These are phyloP conservation scores for Saturnispora hagleri DNA, from an alignment of 805 yeast genomes.

Conservation along the genomic window DNA sequence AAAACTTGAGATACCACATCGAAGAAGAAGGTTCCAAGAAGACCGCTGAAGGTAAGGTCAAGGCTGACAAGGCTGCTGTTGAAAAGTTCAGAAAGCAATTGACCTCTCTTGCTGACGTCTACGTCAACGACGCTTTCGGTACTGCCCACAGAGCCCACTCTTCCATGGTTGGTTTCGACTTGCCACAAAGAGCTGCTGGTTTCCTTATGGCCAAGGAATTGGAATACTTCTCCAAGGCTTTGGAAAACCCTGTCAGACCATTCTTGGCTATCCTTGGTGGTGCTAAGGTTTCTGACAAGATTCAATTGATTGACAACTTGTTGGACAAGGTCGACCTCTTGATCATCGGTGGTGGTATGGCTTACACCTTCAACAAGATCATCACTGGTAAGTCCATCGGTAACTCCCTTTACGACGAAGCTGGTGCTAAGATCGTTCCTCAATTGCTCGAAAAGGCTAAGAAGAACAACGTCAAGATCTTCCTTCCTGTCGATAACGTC, in stretches of 20 bases:
- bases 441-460: constrained; percentile 91
- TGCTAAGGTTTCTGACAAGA: constrained; percentile 98
- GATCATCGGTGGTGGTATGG: constrained; percentile 99
- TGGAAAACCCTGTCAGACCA: constrained; percentile 96
- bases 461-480: constrained; percentile 87
- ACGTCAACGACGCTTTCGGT: constrained; percentile 97
- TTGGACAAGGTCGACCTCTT: constrained; percentile 91
- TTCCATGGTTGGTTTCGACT: constrained; percentile 95
- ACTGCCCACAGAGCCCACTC: constrained; percentile 99
- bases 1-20: constrained; percentile 96
- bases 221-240: constrained; percentile 94
- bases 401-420: constrained; percentile 83
- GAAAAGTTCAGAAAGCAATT: constrained; percentile 81
- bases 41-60: constrained; percentile 78
- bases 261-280: constrained; percentile 99
- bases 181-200: constrained; percentile 96
- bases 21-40: constrained; percentile 94
- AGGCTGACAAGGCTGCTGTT: constrained; percentile 83
- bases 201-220: constrained; percentile 97
- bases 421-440: constrained; percentile 93
- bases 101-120: constrained; percentile 91
- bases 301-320: constrained; percentile 94
- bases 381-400: constrained; percentile 81
- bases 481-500: constrained; percentile 91
- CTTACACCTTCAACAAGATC: constrained; percentile 97